phyloP scores from a whole-genome alignment of 345 rosid species.

The Boechera divaricarpa region DNA sequence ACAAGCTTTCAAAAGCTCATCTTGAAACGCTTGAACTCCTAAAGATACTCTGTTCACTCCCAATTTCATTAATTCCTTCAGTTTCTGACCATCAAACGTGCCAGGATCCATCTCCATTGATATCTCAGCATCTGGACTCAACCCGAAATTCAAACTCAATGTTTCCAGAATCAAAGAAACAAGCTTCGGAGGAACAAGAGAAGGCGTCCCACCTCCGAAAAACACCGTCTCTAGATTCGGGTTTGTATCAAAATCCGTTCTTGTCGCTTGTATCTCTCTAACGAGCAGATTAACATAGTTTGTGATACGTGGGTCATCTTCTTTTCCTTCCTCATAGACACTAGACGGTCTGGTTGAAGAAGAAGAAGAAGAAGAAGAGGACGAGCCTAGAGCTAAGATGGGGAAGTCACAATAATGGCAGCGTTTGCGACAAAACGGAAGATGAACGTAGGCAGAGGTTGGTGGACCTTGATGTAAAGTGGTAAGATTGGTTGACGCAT shows the following conservation, averaged over 20 bases:
- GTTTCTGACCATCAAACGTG: slow-evolving; percentile 67
- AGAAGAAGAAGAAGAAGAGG: slow-evolving; percentile 49
- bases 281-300: slow-evolving; percentile 61
- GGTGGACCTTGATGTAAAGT: slow-evolving; percentile 57
- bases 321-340: slow-evolving; percentile 39
- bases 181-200: slow-evolving; percentile 80
- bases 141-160: slow-evolving; percentile 64
- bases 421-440: slow-evolving; percentile 95
- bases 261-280: slow-evolving; percentile 66
- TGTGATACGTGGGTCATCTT: slow-evolving; percentile 69
- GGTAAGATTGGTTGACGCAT: slow-evolving; percentile 61
- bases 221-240: slow-evolving; percentile 71
- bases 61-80: slow-evolving; percentile 60
- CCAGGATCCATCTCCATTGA: slow-evolving; percentile 99
- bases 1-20: slow-evolving; percentile 78
- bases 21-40: slow-evolving; percentile 96
- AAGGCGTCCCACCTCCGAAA: slow-evolving; percentile 97
- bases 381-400: slow-evolving; percentile 76
- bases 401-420: slow-evolving; percentile 96
- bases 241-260: slow-evolving; percentile 42
- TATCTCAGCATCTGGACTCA: slow-evolving; percentile 68
- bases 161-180: slow-evolving; percentile 67
- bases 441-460: slow-evolving; percentile 82
- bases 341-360: slow-evolving; percentile 13
- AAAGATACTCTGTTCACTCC: slow-evolving; percentile 97